Conservation (phyloP, 345 rosid species). For the Camelina neglecta region DNA sequence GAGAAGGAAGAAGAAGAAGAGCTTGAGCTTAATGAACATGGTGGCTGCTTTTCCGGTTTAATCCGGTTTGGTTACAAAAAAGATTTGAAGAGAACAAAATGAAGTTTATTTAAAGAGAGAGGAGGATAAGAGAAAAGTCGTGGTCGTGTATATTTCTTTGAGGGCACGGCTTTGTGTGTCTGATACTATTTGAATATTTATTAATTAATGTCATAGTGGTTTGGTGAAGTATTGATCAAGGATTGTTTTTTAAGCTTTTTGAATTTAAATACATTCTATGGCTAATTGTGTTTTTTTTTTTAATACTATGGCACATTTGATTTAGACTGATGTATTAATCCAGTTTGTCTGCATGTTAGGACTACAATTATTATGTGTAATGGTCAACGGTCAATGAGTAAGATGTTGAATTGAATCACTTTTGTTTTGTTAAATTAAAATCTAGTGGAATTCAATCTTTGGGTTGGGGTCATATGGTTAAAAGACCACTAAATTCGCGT, state of each 20-base stretch:
- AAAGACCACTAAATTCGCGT: no score
- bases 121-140: slow-evolving; percentile 11
- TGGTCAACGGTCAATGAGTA: no score
- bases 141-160: slow-evolving; percentile 19
- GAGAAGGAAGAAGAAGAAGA: slow-evolving; percentile 16
- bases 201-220: slow-evolving; percentile 10
- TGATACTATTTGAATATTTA: background rate
- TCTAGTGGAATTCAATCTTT: no score
- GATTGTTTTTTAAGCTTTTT: background rate
- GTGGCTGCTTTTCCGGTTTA: slow-evolving; percentile 34
- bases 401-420: no score
- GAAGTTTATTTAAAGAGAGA: background rate
- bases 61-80: slow-evolving; percentile 4
- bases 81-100: background rate
- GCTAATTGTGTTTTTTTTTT: background rate
- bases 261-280: background rate
- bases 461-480: no score
- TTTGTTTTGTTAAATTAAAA: no score
- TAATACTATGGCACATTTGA: background rate
- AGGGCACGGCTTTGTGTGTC: slow-evolving; percentile 20
- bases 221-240: slow-evolving; percentile 35
- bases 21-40: slow-evolving; percentile 38
- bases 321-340: slow-evolving; percentile 22
- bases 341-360: slow-evolving; percentile 21
- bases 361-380: no score